Evolutionary conservation across 2,329 filamentous ascomycete species (phyloP).

Genomic region (Orbilia oligospora): DNA sequence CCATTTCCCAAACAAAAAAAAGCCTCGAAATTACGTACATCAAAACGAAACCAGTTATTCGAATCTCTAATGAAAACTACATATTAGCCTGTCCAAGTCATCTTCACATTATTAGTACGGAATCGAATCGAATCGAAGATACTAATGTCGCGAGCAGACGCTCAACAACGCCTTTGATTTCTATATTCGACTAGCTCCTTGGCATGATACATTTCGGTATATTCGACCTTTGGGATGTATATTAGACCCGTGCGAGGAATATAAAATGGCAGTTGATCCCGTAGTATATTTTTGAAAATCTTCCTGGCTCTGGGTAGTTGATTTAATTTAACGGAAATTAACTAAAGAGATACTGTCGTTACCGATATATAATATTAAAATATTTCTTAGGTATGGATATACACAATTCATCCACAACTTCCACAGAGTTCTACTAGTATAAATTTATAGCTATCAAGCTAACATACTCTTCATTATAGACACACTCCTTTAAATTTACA

Average conservation of each 20-base stretch:
- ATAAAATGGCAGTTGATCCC: conserved; percentile 7
- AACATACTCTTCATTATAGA: background rate
- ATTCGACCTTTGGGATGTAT: background rate
- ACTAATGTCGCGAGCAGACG: conserved; percentile 10
- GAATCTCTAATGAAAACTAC: background rate
- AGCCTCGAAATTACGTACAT: background rate
- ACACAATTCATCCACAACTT: no score
- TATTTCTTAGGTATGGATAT: no score
- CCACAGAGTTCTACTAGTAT: background rate
- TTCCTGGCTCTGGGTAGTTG: no score
- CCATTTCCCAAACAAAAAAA: background rate
- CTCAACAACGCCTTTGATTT: conserved; percentile 30
- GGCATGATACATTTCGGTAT: background rate
- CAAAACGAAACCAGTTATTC: background rate
- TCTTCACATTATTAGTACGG: no score
- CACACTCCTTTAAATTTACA: background rate
- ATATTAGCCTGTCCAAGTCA: background rate
- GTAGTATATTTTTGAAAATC: conserved; percentile 1
- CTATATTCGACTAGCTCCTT: conserved; percentile 18
- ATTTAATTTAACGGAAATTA: no score
- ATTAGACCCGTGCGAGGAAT: background rate
- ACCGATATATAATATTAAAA: no score
- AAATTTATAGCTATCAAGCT: background rate
- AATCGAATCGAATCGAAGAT: conserved; percentile 14
- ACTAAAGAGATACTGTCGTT: no score